These are phyloP conservation scores for Pseudogymnoascus sp. DNA, from an alignment of 2,329 filamentous ascomycete genomes.

Conservation along the genomic window DNA sequence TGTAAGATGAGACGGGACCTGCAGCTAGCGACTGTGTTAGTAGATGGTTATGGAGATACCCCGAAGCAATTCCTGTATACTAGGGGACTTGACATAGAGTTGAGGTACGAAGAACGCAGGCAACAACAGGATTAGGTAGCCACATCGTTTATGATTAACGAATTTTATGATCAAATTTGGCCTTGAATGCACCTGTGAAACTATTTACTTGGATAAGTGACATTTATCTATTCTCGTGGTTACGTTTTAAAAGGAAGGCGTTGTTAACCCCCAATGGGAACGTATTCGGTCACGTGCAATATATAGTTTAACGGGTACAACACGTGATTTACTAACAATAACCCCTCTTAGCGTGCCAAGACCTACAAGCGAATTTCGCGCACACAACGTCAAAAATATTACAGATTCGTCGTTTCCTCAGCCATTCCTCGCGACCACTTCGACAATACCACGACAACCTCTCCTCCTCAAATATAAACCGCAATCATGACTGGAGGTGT, in stretches of 20 bases:
- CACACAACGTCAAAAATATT: constrained; percentile 10
- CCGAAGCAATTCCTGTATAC: constrained; percentile 7
- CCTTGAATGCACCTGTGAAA: too few relatives aligned
- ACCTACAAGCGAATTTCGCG: constrained; percentile 10
- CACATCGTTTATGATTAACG: not conserved
- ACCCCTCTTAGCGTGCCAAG: constrained; percentile 9
- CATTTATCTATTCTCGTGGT: too few relatives aligned
- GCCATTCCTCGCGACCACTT: constrained; percentile 10
- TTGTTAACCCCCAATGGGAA: not conserved
- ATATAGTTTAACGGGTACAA: not conserved
- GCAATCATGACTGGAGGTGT: constrained; percentile 73
- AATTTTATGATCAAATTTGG: not conserved
- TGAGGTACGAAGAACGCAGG: not conserved
- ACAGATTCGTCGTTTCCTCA: constrained; percentile 3
- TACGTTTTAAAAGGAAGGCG: too few relatives aligned
- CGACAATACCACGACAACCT: constrained; percentile 10
- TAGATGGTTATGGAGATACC: not conserved
- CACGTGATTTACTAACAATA: not conserved
- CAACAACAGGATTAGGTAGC: not conserved
- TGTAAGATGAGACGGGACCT: not conserved
- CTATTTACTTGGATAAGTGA: too few relatives aligned
- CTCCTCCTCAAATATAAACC: constrained; percentile 32
- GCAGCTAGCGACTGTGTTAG: not conserved
- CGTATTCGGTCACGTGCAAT: not conserved
- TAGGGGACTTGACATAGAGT: constrained; percentile 4